phyloP scores from a whole-genome alignment of 2,329 filamentous ascomycete genomes.

The Simplicillium sp. region DNA sequence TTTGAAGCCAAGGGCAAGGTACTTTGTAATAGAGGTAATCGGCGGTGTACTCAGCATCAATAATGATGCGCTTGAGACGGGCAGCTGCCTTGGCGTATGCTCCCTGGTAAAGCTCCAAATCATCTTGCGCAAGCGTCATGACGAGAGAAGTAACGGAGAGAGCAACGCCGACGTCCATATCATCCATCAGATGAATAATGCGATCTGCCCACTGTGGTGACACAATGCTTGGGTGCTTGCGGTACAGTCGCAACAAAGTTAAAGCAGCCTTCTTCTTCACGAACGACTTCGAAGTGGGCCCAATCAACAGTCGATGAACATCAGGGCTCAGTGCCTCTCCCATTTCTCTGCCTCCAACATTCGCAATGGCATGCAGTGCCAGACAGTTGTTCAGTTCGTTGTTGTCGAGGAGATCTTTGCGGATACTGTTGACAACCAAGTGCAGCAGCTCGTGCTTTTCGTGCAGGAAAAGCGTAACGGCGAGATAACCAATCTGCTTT shows the following conservation, averaged over 20 bases:
- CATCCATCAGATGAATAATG: constrained; percentile 98
- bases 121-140: constrained; percentile 89
- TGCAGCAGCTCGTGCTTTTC: constrained; percentile 95
- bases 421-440: constrained; percentile 95
- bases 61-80: constrained; percentile 77
- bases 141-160: constrained; percentile 92
- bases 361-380: constrained; percentile 93
- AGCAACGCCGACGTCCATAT: constrained; percentile 85
- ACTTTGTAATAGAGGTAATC: constrained; percentile 99
- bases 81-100: constrained; percentile 91
- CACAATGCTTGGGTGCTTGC: constrained; percentile 88
- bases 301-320: constrained; percentile 88
- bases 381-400: constrained; percentile 98
- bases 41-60: constrained; percentile 79
- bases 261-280: constrained; percentile 99
- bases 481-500: constrained; percentile 97
- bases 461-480: constrained; percentile 93
- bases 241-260: constrained; percentile 84
- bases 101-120: constrained; percentile 87
- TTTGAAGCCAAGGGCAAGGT: constrained; percentile 97
- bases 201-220: constrained; percentile 96
- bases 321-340: constrained; percentile 86
- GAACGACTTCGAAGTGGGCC: constrained; percentile 86
- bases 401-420: constrained; percentile 87
- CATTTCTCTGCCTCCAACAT: constrained; percentile 94